Evolutionary conservation across 164 flowering plant genomes (phyloP).

Genomic region (Sextonia rubra): DNA sequence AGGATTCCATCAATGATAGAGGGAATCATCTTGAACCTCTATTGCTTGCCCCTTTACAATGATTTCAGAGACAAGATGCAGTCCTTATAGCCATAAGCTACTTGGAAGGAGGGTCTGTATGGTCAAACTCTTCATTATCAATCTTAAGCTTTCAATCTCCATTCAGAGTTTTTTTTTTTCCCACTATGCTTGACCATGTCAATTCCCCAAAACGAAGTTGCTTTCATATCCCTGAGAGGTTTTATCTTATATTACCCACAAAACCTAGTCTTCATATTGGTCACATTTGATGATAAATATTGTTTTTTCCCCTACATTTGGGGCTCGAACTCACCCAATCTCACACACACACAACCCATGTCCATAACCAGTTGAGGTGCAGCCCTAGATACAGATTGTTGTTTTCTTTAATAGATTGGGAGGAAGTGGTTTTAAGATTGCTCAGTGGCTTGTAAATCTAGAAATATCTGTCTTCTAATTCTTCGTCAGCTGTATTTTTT

Average conservation of each 20-base stretch:
- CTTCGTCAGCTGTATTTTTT: neutral
- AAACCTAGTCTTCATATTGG: neutral
- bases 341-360: neutral
- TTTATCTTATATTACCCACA: neutral
- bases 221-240: neutral
- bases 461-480: neutral
- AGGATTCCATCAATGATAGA: no score
- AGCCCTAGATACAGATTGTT: no score
- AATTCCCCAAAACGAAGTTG: neutral
- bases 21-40: no score
- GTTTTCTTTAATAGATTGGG: no score
- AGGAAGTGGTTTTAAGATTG: neutral
- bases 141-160: neutral
- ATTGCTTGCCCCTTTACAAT: no score
- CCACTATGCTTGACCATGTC: neutral
- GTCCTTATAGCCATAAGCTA: no score
- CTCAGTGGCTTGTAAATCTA: neutral
- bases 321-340: neutral
- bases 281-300: neutral
- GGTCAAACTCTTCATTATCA: neutral
- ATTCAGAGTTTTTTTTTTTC: neutral
- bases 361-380: no score
- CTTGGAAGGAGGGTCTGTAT: no score
- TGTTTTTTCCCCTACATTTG: no score
- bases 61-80: no score